A percentile compares a stretch with the other conserved stretches of the same genome.
These are phyloP conservation scores for Fallopia convolvulus DNA, from an alignment of 148 eudicot genomes.

Conservation along the genomic window DNA sequence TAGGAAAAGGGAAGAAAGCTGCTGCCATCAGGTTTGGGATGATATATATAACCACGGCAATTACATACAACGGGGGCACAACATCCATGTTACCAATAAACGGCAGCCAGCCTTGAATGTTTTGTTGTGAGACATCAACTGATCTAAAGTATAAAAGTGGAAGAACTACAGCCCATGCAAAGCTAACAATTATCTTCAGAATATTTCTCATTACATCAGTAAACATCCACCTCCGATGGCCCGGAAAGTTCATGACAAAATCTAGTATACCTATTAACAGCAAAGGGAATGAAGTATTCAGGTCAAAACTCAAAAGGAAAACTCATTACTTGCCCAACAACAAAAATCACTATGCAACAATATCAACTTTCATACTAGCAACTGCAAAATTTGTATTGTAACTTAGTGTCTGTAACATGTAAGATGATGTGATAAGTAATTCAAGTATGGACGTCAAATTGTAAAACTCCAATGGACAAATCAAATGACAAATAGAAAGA, in stretches of 20 bases:
- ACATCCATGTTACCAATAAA: conserved; percentile 50
- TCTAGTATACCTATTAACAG: conserved; percentile 68
- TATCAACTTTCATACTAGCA: background rate
- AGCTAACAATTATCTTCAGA: conserved; percentile 65
- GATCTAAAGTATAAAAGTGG: conserved; percentile 60
- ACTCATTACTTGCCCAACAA: background rate
- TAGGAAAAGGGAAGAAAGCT: conserved; percentile 73
- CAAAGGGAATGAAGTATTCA: conserved; percentile 7
- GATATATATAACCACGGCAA: conserved; percentile 64
- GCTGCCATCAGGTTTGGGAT: conserved; percentile 77
- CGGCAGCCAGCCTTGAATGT: conserved; percentile 40
- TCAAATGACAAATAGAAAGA: background rate
- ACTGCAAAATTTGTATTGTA: background rate
- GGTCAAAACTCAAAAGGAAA: conserved; percentile 5
- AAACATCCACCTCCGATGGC: conserved; percentile 75
- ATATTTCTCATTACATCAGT: conserved; percentile 61
- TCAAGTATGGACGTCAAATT: background rate
- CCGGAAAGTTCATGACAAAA: conserved; percentile 61
- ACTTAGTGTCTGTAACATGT: background rate
- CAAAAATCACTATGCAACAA: background rate
- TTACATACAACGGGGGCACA: conserved; percentile 63
- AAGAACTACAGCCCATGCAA: conserved; percentile 72
- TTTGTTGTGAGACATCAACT: conserved; percentile 32
- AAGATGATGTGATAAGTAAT: background rate
- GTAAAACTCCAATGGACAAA: background rate